Evolutionary conservation across 768 basidiomycete genomes (phyloP).

Genomic region (Mycena chlorophos): DNA sequence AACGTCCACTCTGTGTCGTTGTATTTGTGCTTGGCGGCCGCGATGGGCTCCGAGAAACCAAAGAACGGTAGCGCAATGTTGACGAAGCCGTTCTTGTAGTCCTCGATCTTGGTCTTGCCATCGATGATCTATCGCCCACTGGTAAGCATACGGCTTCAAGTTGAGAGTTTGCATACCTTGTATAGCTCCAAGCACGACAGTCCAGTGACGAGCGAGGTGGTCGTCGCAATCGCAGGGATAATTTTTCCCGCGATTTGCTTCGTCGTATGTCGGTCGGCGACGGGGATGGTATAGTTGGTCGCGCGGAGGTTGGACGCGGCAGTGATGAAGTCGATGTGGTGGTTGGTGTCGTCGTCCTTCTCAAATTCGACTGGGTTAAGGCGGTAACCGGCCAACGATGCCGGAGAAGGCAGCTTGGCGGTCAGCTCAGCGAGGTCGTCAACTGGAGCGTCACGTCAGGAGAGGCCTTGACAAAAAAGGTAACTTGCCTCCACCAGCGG

Average conservation of each 20-base stretch:
- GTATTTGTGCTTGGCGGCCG: constrained; percentile 87
- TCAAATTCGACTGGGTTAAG: constrained; percentile 95
- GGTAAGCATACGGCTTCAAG: constrained; percentile 4
- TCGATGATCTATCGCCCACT: constrained; percentile 76
- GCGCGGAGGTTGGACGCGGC: constrained; percentile 96
- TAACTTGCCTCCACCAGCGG: constrained; percentile 41
- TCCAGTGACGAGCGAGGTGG: constrained; percentile 93
- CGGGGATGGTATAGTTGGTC: constrained; percentile 86
- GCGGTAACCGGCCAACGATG: constrained; percentile 93
- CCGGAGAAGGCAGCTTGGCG: constrained; percentile 80
- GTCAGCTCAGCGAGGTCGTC: constrained; percentile 58
- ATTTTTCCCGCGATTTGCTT: constrained; percentile 99
- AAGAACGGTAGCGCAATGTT: constrained; percentile 98
- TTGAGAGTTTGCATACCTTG: constrained; percentile 58
- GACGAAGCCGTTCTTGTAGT: constrained; percentile 98
- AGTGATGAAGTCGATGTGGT: constrained; percentile 99
- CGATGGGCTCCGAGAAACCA: constrained; percentile 97
- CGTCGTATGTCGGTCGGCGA: constrained; percentile 87
- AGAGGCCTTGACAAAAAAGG: neutral
- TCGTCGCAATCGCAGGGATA: constrained; percentile 99
- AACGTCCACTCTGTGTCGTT: constrained; percentile 90
- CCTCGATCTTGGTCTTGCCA: constrained; percentile 88
- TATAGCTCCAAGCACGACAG: constrained; percentile 95
- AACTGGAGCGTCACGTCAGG: constrained; percentile 34
- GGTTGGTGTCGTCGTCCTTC: constrained; percentile 97